A percentile compares a stretch with the other conserved stretches of the same genome.
Conservation (phyloP, 1,284 basidiomycete genomes). For the Ganoderma lingzhi region DNA sequence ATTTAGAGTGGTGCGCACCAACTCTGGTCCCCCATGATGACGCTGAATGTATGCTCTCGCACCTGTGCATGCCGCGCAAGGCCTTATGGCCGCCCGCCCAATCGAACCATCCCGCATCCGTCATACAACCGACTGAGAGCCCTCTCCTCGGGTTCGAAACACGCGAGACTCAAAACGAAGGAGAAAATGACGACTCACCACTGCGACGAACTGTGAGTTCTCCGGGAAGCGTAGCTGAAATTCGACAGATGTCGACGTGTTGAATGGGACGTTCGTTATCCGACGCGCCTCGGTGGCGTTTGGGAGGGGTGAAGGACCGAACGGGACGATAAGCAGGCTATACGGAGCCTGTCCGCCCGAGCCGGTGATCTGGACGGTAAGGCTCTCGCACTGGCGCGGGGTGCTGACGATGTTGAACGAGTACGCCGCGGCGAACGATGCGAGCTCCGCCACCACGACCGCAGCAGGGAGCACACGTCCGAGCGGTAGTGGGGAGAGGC, state of each 20-base stretch:
- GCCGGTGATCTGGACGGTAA: constrained; percentile 63
- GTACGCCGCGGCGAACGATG: constrained; percentile 50
- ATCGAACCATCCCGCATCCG: neutral
- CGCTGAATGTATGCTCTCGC: neutral
- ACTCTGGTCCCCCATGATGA: neutral
- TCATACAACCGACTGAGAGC: too few species aligned
- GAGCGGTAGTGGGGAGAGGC: neutral
- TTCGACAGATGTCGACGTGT: constrained; percentile 48
- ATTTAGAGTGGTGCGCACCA: neutral
- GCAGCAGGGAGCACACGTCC: constrained; percentile 19
- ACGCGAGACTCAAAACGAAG: neutral
- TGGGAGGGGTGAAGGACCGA: constrained; percentile 64
- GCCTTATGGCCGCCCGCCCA: too few species aligned
- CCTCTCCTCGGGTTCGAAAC: neutral
- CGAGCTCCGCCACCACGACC: constrained; percentile 27
- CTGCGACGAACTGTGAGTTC: constrained; percentile 75
- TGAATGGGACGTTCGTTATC: constrained; percentile 65
- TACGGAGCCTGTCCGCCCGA: constrained; percentile 63
- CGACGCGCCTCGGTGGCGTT: constrained; percentile 70
- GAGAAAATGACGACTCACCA: constrained; percentile 57
- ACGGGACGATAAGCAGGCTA: constrained; percentile 69
- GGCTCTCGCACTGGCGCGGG: constrained; percentile 70
- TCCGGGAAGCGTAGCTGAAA: constrained; percentile 73
- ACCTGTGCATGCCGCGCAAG: neutral
- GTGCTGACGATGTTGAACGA: constrained; percentile 65